phyloP scores from a whole-genome alignment of 225 moss, liverwort and hornwort genomes.

The Marchantia paleacea region DNA sequence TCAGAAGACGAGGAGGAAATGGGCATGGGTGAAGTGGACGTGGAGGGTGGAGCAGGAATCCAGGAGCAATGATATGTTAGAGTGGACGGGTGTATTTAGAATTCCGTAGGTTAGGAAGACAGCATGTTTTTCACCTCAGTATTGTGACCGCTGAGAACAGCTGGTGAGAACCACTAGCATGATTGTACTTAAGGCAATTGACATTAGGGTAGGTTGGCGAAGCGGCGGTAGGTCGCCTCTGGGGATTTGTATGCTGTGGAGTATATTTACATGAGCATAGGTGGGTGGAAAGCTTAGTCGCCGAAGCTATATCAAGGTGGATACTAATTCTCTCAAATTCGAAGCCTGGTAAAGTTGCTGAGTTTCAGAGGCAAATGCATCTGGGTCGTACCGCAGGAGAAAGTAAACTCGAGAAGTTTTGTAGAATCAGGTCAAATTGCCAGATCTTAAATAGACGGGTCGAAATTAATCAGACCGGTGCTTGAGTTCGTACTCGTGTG shows the following conservation, averaged over 20 bases:
- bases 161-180: not conserved
- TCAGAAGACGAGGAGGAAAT: constrained; percentile 82
- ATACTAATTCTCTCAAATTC: not conserved
- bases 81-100: not conserved
- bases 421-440: not conserved
- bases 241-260: not conserved
- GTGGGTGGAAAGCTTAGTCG: constrained; percentile 7
- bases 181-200: constrained; percentile 10
- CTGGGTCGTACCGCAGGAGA: not conserved
- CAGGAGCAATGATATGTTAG: constrained; percentile 29
- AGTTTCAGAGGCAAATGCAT: not conserved
- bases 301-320: not conserved
- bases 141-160: not conserved
- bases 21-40: constrained; percentile 87
- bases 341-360: not conserved
- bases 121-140: constrained; percentile 3
- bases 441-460: not conserved
- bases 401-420: constrained; percentile 6
- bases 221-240: constrained; percentile 12
- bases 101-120: not conserved
- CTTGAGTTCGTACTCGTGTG: not conserved
- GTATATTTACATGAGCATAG: not conserved
- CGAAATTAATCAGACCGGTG: not conserved
- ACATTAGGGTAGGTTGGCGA: constrained; percentile 3
- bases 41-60: constrained; percentile 65